phyloP scores from a whole-genome alignment of 441 rosid species.

The Capsella rubella region DNA sequence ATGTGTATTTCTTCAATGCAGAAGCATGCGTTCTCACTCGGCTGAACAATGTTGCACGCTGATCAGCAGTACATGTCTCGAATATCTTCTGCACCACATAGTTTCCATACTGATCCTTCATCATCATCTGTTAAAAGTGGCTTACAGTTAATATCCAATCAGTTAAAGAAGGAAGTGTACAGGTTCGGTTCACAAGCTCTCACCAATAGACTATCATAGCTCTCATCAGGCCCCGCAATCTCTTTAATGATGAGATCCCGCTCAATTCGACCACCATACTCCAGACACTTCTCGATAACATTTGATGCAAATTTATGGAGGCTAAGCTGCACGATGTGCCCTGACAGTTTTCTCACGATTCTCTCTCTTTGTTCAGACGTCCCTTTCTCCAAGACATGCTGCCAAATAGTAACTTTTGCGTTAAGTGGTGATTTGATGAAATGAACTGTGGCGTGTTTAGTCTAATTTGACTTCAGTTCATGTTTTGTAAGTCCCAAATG shows the following conservation, averaged over 20 bases:
- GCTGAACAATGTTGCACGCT: slow-evolving; percentile 58
- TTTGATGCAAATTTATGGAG: slow-evolving; percentile 79
- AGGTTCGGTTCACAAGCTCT: slow-evolving; percentile 43
- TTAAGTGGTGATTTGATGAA: background rate
- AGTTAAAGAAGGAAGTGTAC: background rate
- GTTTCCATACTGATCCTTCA: slow-evolving; percentile 95
- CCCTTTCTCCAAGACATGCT: slow-evolving; percentile 76
- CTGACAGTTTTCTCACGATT: slow-evolving; percentile 63
- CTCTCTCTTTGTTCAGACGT: slow-evolving; percentile 57
- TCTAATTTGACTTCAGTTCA: background rate
- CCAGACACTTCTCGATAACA: slow-evolving; percentile 77
- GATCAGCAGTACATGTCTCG: slow-evolving; percentile 67
- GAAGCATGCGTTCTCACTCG: slow-evolving; percentile 65
- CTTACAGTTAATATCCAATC: slow-evolving; percentile 20
- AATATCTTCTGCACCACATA: slow-evolving; percentile 92
- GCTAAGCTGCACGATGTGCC: slow-evolving; percentile 67
- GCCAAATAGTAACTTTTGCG: slow-evolving; percentile 32
- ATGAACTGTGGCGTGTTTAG: background rate
- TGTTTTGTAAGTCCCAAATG: background rate
- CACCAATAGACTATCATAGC: slow-evolving; percentile 65
- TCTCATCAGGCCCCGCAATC: slow-evolving; percentile 60
- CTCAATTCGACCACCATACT: slow-evolving; percentile 56
- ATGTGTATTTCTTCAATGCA: slow-evolving; percentile 88
- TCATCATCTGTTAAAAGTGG: slow-evolving; percentile 59
- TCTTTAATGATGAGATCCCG: slow-evolving; percentile 64